These are phyloP conservation scores for Lepidopterella palustris DNA, from an alignment of 495 filamentous ascomycete species.

Conservation along the genomic window DNA sequence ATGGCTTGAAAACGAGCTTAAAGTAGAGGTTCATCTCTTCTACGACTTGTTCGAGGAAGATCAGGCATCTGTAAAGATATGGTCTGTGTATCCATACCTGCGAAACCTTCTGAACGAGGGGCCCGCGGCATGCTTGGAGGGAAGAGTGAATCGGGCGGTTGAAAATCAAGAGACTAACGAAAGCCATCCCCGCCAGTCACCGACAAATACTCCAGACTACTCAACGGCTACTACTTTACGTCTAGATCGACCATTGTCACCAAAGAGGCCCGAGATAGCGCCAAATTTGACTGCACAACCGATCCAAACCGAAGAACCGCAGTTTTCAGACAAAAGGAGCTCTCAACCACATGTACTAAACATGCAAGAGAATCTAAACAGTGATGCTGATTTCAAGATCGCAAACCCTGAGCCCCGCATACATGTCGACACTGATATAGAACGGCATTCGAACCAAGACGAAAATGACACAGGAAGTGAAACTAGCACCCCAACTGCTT, in stretches of 20 bases:
- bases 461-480: neutral
- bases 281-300: no score
- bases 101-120: neutral
- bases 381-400: no score
- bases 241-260: no score
- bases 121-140: slow-evolving; percentile 1
- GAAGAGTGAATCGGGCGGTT: neutral
- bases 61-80: slow-evolving; percentile 5
- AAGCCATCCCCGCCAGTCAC: no score
- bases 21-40: slow-evolving; percentile 1
- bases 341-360: no score
- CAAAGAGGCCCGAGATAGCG: no score
- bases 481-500: slow-evolving; percentile 2
- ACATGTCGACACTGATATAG: neutral
- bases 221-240: no score
- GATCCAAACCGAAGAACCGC: neutral
- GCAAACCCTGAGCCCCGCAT: no score
- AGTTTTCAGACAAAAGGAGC: neutral
- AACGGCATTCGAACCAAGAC: neutral
- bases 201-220: no score
- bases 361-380: no score
- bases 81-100: neutral
- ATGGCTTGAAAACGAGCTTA: slow-evolving; percentile 1
- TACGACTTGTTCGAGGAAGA: neutral
- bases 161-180: no score